Conservation (phyloP, 352 stramenopile genomes). For the Phytophthora uliginosa region DNA sequence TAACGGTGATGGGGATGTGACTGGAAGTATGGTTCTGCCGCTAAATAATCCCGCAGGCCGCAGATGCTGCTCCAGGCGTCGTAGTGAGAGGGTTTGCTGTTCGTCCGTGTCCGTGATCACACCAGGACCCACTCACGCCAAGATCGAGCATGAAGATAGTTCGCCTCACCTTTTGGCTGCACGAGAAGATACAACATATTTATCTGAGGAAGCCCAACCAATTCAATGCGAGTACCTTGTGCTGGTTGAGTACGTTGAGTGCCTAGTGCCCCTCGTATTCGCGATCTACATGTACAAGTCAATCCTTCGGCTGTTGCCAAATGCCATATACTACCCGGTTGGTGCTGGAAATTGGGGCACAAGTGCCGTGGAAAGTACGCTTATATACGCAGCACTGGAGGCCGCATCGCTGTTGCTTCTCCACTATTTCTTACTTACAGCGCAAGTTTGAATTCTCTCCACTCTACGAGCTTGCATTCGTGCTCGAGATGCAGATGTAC, state of each 20-base stretch:
- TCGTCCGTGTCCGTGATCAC: background rate
- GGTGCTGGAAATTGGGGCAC: background rate
- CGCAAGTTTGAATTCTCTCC: background rate
- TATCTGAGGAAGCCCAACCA: too few species aligned
- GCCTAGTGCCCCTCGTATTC: background rate
- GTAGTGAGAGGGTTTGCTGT: constrained; percentile 1
- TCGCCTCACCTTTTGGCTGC: background rate
- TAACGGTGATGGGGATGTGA: too few species aligned
- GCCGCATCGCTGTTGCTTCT: background rate
- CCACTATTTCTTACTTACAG: background rate
- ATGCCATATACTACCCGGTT: background rate
- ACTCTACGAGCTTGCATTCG: background rate
- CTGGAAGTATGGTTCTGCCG: too few species aligned
- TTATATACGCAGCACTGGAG: background rate
- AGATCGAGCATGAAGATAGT: background rate
- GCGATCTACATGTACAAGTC: background rate
- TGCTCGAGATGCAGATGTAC: background rate
- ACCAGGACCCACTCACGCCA: constrained; percentile 9
- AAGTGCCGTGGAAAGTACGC: background rate
- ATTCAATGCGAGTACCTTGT: background rate
- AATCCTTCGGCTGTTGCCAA: background rate
- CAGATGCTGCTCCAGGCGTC: constrained; percentile 1
- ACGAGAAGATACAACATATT: too few species aligned
- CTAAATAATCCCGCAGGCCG: background rate
- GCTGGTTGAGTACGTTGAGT: background rate